Conservation (phyloP, 225 moss, liverwort and hornwort species). For the Polytrichum commune region DNA sequence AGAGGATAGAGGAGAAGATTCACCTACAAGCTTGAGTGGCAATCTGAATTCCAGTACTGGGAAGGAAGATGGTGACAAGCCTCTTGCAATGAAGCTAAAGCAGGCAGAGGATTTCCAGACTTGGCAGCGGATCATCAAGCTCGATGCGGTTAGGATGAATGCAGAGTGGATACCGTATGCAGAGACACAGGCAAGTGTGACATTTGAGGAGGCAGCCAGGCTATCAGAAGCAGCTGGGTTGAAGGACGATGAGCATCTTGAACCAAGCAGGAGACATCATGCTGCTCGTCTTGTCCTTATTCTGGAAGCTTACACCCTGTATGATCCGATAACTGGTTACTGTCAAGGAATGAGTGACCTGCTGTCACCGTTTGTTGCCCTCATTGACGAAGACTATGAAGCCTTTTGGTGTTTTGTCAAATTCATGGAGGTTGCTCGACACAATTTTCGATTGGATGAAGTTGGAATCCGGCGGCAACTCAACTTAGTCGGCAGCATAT, state of each 20-base stretch:
- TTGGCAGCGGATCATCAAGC: slow-evolving; percentile 87
- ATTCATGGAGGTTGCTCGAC: slow-evolving; percentile 87
- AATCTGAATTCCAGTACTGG: not conserved
- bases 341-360: slow-evolving; percentile 99
- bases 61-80: not conserved
- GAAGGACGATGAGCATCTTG: slow-evolving; percentile 84
- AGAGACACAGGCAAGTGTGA: slow-evolving; percentile 73
- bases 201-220: slow-evolving; percentile 69
- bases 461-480: slow-evolving; percentile 86
- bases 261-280: slow-evolving; percentile 79
- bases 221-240: slow-evolving; percentile 69
- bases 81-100: slow-evolving; percentile 25
- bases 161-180: slow-evolving; percentile 99
- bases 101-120: slow-evolving; percentile 79
- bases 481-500: slow-evolving; percentile 63
- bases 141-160: slow-evolving; percentile 98
- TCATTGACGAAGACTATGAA: slow-evolving; percentile 77
- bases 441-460: slow-evolving; percentile 89
- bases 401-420: slow-evolving; percentile 98
- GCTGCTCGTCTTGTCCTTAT: slow-evolving; percentile 96
- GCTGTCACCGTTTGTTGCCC: slow-evolving; percentile 89
- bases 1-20: slow-evolving; percentile 1
- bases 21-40: not conserved
- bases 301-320: slow-evolving; percentile 83
- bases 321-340: slow-evolving; percentile 87